These are phyloP conservation scores for Hansenula lynferdii DNA, from an alignment of 1,139 yeast species.

Conservation along the genomic window DNA sequence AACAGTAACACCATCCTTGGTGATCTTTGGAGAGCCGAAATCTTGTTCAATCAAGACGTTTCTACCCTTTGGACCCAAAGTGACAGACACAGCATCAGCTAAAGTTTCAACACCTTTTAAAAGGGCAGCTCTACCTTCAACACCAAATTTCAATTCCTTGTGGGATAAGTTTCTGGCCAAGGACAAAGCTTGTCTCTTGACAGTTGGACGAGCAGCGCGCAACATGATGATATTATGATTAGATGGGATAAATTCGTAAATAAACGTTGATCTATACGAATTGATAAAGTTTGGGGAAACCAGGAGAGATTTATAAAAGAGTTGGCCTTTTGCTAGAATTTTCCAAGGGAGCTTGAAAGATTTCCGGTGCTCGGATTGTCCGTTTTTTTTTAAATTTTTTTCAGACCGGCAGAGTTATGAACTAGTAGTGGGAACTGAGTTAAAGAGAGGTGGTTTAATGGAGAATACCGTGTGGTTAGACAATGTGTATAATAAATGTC, in stretches of 20 bases:
- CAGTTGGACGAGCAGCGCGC: slow-evolving; percentile 48
- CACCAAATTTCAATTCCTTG: slow-evolving; percentile 97
- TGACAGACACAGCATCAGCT: slow-evolving; percentile 96
- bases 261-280: neutral
- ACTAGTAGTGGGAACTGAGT: neutral
- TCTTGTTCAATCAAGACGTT: slow-evolving; percentile 96
- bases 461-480: too few relatives aligned
- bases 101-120: slow-evolving; percentile 94
- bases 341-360: slow-evolving; percentile 4
- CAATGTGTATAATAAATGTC: too few relatives aligned
- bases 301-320: neutral
- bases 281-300: neutral
- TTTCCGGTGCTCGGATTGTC: slow-evolving; percentile 2
- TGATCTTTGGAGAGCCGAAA: slow-evolving; percentile 96
- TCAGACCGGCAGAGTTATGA: neutral
- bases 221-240: slow-evolving; percentile 40
- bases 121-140: slow-evolving; percentile 96
- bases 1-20: slow-evolving; percentile 99
- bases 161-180: slow-evolving; percentile 66
- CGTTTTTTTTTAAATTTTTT: too few relatives aligned
- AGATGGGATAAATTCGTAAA: neutral
- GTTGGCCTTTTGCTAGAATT: slow-evolving; percentile 11
- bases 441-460: neutral
- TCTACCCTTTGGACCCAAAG: slow-evolving; percentile 98
- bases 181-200: slow-evolving; percentile 35